Evolutionary conservation across 768 basidiomycete genomes (phyloP), one percentile per base, ranked within the genome.

Genomic region (Rhodotorula graminis): DNA sequence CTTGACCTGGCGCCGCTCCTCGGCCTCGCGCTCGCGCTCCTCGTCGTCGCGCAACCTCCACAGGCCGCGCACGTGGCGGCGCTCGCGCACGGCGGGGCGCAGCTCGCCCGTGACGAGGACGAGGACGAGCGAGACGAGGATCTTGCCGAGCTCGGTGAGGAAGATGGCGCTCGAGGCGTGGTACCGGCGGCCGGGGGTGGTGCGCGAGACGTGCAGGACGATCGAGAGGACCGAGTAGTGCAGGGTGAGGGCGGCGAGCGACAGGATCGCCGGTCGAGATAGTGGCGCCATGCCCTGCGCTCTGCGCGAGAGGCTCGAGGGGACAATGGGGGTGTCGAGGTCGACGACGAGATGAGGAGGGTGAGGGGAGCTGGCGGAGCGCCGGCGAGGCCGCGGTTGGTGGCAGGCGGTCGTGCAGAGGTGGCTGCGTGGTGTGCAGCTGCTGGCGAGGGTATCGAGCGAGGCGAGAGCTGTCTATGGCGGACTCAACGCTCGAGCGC

Each of bases 191-290:
- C 56, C 60, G 40, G n/a, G 55, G 18, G 27, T 55, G 19, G 92
- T 90, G 73, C 92, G 88, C 47, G 94, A 94, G 82, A 93, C 89
- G 83, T 95, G 92, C 92, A 96, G 93, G 81, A 94, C 89, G 80
- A 94, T 86, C 52, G 92, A 89, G 70, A 96, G 80, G 71, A 87
- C 82, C 33, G 93, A 93, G 82, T 95, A 95, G 83, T 97, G 93
- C 14, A 97, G 93, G 31, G 93, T 92, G 9, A 93, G 46, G 21
- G 61, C 46, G 4, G 46, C 40, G 44, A 61, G 61, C 19, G 46
- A 47, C 2, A 61, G 44, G 29, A 61, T 46, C 8, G 46, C 61
- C 3, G 46, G 44, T 47, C 61, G 61, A 9, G 44, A 31, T 21
- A 61, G 61, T 3, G 46, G 61, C 18, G 61, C 53, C 53, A 55